These are phyloP conservation scores for Castanospermum australe DNA, from an alignment of 306 rosid species.

Conservation along the genomic window DNA sequence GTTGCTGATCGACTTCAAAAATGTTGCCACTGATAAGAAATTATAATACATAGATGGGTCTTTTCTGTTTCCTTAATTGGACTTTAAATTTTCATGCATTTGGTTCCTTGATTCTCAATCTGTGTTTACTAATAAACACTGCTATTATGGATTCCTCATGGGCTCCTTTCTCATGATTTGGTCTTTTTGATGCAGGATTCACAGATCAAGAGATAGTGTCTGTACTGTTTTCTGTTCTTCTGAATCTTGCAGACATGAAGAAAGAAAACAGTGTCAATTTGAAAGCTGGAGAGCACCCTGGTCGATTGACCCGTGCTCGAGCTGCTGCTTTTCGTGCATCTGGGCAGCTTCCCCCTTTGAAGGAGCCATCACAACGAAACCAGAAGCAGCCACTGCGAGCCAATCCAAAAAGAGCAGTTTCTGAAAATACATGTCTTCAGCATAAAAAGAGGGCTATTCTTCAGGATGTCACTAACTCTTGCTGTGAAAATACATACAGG, in stretches of 20 bases:
- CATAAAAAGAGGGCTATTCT: slow-evolving; percentile 59
- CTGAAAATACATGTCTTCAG: slow-evolving; percentile 34
- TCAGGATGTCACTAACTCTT: slow-evolving; percentile 57
- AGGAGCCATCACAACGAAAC: slow-evolving; percentile 29
- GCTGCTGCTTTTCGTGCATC: slow-evolving; percentile 49
- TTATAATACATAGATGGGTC: not conserved
- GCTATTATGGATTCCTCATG: not conserved
- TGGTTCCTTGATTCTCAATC: slow-evolving; percentile 2
- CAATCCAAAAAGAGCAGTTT: slow-evolving; percentile 41
- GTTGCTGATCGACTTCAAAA: not conserved
- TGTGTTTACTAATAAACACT: not conserved
- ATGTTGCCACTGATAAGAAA: not conserved
- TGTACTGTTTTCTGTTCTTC: slow-evolving; percentile 25
- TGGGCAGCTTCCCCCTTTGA: slow-evolving; percentile 41
- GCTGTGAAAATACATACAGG: slow-evolving; percentile 42
- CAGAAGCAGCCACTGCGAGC: slow-evolving; percentile 39
- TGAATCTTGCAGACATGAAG: slow-evolving; percentile 56
- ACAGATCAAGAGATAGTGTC: slow-evolving; percentile 12
- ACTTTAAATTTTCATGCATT: not conserved
- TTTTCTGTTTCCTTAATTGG: not conserved
- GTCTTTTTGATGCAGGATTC: slow-evolving; percentile 38
- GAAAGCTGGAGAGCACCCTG: slow-evolving; percentile 44
- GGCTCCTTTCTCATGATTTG: not conserved
- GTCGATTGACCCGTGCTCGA: slow-evolving; percentile 59
- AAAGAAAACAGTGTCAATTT: slow-evolving; percentile 37